A percentile compares a stretch with the other conserved stretches of the same genome.
phyloP scores from a whole-genome alignment of 2,329 filamentous ascomycete genomes.

The Arthroderma sp. region DNA sequence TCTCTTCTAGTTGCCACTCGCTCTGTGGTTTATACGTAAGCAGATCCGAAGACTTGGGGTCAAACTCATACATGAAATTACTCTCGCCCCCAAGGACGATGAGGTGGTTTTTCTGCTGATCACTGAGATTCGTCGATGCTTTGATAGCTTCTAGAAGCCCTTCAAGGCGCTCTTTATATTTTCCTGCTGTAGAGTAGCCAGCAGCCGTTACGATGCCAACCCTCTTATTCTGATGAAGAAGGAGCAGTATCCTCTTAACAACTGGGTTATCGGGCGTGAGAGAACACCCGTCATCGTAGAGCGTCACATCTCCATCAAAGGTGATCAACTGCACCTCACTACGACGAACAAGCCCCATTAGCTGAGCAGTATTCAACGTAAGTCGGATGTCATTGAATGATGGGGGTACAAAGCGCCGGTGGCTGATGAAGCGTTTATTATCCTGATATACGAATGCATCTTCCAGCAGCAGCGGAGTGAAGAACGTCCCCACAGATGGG shows the following conservation, averaged over 20 bases:
- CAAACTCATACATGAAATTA: constrained; percentile 85
- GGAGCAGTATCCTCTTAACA: constrained; percentile 54
- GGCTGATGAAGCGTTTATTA: constrained; percentile 71
- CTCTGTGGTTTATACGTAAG: constrained; percentile 50
- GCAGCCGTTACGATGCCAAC: constrained; percentile 95
- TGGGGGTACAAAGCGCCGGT: constrained; percentile 81
- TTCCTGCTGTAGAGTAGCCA: constrained; percentile 76
- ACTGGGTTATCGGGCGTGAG: constrained; percentile 65
- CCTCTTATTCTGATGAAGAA: constrained; percentile 65
- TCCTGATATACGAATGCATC: constrained; percentile 91
- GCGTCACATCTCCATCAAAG: constrained; percentile 93
- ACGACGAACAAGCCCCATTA: constrained; percentile 71
- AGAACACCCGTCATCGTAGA: constrained; percentile 81
- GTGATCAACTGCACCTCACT: constrained; percentile 73
- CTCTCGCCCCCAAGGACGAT: constrained; percentile 92
- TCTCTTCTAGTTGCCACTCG: constrained; percentile 50
- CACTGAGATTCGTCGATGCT: constrained; percentile 48
- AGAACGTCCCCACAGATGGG: constrained; percentile 83
- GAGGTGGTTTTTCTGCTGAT: constrained; percentile 60
- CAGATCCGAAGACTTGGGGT: constrained; percentile 50
- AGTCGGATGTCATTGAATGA: constrained; percentile 95
- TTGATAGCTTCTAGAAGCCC: constrained; percentile 73
- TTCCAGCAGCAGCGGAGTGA: constrained; percentile 74
- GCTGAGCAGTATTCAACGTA: constrained; percentile 86
- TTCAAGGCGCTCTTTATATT: constrained; percentile 76